phyloP scores from a whole-genome alignment of 371 early-diverging fungal species.

The Conidiobolus incongruus region DNA sequence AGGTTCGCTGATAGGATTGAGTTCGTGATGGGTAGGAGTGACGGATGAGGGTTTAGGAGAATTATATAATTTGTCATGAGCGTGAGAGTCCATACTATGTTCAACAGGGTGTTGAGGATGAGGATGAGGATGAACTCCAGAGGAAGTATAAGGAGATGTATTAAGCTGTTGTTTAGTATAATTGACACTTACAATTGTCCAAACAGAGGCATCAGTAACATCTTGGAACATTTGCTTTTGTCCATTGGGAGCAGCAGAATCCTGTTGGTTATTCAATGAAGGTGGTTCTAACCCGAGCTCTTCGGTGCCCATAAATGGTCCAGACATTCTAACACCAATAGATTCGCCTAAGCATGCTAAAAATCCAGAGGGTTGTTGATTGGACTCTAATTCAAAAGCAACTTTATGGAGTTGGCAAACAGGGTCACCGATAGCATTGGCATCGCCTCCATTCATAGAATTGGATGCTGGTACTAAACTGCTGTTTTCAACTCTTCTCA shows the following conservation, averaged over 20 bases:
- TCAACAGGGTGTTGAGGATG: too few relatives aligned
- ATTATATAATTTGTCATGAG: too few relatives aligned
- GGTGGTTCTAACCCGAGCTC: background rate
- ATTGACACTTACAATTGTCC: conserved; percentile 75
- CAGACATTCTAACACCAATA: background rate
- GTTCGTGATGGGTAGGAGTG: too few relatives aligned
- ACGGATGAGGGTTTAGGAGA: too few relatives aligned
- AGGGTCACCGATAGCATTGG: conserved; percentile 31
- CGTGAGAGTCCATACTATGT: too few relatives aligned
- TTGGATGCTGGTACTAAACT: conserved; percentile 25
- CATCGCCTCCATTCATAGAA: conserved; percentile 17
- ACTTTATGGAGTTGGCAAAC: conserved; percentile 82
- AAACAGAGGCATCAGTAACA: conserved; percentile 64
- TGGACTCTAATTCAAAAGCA: conserved; percentile 45
- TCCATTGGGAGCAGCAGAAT: conserved; percentile 10
- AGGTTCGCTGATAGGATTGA: too few relatives aligned
- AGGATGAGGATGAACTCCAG: too few relatives aligned
- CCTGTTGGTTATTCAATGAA: conserved; percentile 9
- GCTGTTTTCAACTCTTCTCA: conserved; percentile 63
- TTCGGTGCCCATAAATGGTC: background rate
- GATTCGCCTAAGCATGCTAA: background rate
- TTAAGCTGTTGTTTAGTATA: conserved; percentile 15
- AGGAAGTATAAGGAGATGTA: too few relatives aligned
- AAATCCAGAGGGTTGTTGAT: too few relatives aligned
- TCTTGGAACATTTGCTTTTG: conserved; percentile 32